Conservation (phyloP, 2,329 filamentous ascomycete genomes). For the Cryphonectria carpinicola region DNA sequence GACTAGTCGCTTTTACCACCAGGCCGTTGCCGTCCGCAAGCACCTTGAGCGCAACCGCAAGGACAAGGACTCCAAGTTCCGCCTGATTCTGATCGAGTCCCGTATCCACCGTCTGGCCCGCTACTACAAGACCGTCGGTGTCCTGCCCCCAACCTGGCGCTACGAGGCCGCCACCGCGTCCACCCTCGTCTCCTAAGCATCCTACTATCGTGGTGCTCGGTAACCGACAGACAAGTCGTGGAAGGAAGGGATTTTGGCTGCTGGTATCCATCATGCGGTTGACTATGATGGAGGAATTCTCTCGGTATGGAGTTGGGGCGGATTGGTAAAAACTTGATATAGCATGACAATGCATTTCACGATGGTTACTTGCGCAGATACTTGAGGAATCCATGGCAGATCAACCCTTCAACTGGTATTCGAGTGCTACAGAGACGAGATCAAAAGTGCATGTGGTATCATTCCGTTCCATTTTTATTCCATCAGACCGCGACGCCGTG, state of each 20-base stretch:
- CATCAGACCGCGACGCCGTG: background rate
- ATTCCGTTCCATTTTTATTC: background rate
- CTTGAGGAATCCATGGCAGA: conserved; percentile 1
- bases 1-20: conserved; percentile 25
- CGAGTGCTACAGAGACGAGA: conserved; percentile 1
- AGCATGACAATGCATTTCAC: conserved; percentile 18
- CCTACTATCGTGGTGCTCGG: conserved; percentile 3
- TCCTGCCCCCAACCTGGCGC: conserved; percentile 91
- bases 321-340: conserved; percentile 9
- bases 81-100: conserved; percentile 99
- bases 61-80: conserved; percentile 99
- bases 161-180: conserved; percentile 97
- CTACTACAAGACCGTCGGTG: conserved; percentile 97
- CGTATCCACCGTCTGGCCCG: conserved; percentile 98
- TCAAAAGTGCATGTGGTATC: conserved; percentile 3
- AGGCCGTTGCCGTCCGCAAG: conserved; percentile 99
- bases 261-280: conserved; percentile 15
- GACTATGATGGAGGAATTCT: conserved; percentile 37
- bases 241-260: conserved; percentile 29
- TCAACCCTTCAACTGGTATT: background rate
- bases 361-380: conserved; percentile 4
- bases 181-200: conserved; percentile 85
- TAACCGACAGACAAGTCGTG: conserved; percentile 24
- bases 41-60: conserved; percentile 99
- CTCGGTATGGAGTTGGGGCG: conserved; percentile 50